Evolutionary conservation across 306 rosid species (phyloP).

Genomic region (Citrullus mucosospermus): DNA sequence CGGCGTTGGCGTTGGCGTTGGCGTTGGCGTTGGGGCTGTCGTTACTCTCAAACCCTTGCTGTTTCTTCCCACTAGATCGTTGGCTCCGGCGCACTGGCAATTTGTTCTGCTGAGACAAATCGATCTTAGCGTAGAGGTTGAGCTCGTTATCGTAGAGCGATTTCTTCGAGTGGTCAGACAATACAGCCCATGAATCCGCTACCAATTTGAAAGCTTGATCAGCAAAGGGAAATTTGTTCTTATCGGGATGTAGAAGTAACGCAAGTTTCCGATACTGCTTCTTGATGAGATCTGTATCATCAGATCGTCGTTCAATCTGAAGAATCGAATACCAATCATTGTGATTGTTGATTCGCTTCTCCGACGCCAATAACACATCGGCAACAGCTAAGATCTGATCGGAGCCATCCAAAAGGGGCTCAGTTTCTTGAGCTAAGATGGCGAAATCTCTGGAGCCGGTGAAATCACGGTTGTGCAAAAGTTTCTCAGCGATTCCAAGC

Average conservation of each 20-base stretch:
- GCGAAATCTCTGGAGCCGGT: slow-evolving; percentile 64
- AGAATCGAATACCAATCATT: slow-evolving; percentile 77
- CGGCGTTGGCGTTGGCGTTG: background rate
- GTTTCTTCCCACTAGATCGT: slow-evolving; percentile 9
- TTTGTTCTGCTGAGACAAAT: slow-evolving; percentile 40
- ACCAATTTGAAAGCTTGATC: slow-evolving; percentile 73
- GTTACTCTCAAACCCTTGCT: background rate
- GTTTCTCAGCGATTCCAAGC: slow-evolving; percentile 71
- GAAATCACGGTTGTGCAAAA: slow-evolving; percentile 56
- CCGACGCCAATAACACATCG: slow-evolving; percentile 63
- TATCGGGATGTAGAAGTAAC: slow-evolving; percentile 72
- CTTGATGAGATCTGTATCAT: slow-evolving; percentile 46
- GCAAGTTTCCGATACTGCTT: slow-evolving; percentile 64
- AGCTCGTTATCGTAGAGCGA: slow-evolving; percentile 40
- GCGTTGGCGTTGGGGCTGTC: background rate
- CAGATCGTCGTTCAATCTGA: slow-evolving; percentile 42
- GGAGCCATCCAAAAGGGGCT: slow-evolving; percentile 75
- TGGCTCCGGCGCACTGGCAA: slow-evolving; percentile 40
- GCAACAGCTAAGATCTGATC: slow-evolving; percentile 81
- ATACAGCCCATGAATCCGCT: slow-evolving; percentile 65
- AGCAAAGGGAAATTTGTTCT: slow-evolving; percentile 51
- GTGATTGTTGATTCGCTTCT: slow-evolving; percentile 39
- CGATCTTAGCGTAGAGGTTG: slow-evolving; percentile 35
- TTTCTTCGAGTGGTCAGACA: slow-evolving; percentile 51
- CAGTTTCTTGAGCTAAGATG: slow-evolving; percentile 73